phyloP scores from a whole-genome alignment of 352 stramenopile genomes.

The Thalassiosira hispida region DNA sequence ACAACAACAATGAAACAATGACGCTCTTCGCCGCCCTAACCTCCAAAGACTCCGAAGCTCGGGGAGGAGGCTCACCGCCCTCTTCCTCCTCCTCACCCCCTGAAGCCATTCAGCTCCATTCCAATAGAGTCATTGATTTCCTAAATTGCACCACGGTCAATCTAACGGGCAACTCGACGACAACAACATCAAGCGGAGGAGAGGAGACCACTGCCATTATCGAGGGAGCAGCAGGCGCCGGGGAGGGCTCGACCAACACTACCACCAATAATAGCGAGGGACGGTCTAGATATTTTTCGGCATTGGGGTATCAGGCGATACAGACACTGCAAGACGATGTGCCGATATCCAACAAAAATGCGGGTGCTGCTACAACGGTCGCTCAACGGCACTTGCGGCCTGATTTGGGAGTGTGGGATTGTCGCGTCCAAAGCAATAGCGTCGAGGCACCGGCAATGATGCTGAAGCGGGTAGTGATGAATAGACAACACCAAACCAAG shows the following conservation, averaged over 20 bases:
- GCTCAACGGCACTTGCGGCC: constrained; percentile 32
- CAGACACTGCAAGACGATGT: constrained; percentile 39
- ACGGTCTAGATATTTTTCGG: constrained; percentile 7
- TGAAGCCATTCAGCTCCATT: constrained; percentile 50
- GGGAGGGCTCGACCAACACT: neutral
- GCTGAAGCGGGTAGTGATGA: constrained; percentile 29
- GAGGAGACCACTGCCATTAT: neutral
- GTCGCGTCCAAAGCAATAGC: constrained; percentile 19
- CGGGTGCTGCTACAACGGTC: neutral
- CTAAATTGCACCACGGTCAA: constrained; percentile 16
- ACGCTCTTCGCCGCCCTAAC: constrained; percentile 37
- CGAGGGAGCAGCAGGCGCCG: neutral
- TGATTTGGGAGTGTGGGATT: constrained; percentile 78
- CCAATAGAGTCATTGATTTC: constrained; percentile 36
- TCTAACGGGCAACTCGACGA: neutral
- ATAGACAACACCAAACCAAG: constrained; percentile 1
- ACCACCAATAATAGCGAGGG: neutral
- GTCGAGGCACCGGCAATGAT: neutral
- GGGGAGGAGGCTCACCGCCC: neutral
- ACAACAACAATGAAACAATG: constrained; percentile 5
- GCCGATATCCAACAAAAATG: constrained; percentile 1
- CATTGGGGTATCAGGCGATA: constrained; percentile 69
- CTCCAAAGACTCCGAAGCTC: neutral
- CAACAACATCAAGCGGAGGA: neutral
- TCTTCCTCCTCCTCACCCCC: constrained; percentile 31